A percentile compares a stretch with the other conserved stretches of the same genome.
These are phyloP conservation scores for Paracoccidioides brasiliensis DNA, from an alignment of 2,329 filamentous ascomycete genomes.

Conservation along the genomic window DNA sequence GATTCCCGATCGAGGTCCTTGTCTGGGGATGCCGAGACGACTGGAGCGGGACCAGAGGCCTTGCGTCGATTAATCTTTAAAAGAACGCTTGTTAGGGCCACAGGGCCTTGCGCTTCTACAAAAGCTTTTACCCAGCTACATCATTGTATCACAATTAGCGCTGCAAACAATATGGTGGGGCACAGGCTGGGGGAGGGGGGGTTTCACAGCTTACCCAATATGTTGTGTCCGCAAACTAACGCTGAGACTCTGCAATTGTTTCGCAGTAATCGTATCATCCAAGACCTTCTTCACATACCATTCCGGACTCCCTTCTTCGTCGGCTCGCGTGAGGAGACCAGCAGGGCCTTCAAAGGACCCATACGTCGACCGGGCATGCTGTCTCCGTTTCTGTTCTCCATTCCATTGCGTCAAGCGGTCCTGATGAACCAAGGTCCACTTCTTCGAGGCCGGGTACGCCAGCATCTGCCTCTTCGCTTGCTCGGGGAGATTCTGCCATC, in stretches of 20 bases:
- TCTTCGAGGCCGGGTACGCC: conserved; percentile 85
- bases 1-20: conserved; percentile 85
- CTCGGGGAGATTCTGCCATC: conserved; percentile 93
- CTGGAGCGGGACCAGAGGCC: conserved; percentile 55
- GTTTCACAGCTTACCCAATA: conserved; percentile 45
- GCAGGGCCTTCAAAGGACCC: conserved; percentile 51
- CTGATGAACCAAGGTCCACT: conserved; percentile 94
- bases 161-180: neutral
- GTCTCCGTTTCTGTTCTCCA: conserved; percentile 78
- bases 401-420: conserved; percentile 88
- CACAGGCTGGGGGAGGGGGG: neutral
- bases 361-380: conserved; percentile 57
- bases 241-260: conserved; percentile 82
- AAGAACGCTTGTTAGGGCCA: conserved; percentile 86
- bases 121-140: conserved; percentile 81
- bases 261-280: conserved; percentile 85
- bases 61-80: conserved; percentile 86
- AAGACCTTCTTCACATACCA: conserved; percentile 97
- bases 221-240: conserved; percentile 93
- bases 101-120: conserved; percentile 92
- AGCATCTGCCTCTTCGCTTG: conserved; percentile 92
- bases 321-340: conserved; percentile 62
- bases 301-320: conserved; percentile 91
- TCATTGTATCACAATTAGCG: conserved; percentile 1
- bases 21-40: conserved; percentile 47